Base-by-base conservation (phyloP, 306 rosid species). In the Ammopiptanthus mongolicus region DNA sequence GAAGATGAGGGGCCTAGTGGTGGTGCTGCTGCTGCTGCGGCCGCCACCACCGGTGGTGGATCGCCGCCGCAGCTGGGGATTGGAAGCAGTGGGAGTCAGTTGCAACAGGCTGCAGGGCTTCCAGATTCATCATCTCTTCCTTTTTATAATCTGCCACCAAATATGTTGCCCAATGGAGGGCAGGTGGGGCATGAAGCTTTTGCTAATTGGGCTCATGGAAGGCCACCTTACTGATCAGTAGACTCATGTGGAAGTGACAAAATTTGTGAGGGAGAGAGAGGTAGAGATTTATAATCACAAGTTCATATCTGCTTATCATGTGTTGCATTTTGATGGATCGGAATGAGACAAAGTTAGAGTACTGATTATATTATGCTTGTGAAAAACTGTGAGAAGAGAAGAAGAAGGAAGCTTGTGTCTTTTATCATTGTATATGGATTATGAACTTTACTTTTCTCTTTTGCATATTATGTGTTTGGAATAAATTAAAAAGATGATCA, bases 61-160 rank as follows among this genome's bases (percentile, higher is more conserved):
- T 76, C 84, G 0, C 34, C 84, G 2, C 84, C 97, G 0, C 90
- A 86, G 0, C 75, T 82, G 0, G 91, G 82, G 9, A 87, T 87
- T 1, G 90, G 89, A 25, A 72, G 82, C 62, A 69, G 80, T 33
- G 90, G 87, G 2, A 73, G 64, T 9, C 89, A 84, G 58, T 14
- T 91, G 84, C 92, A 76, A 3, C 37, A 60, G 0, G 90, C 84
- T n/a, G n/a, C n/a, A 9, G 76, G 80, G 46, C 29, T 91, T 52
- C 84, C 92, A 18, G 98, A 90, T 76, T 93, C 88, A 1, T 70
- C 94, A n/a, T 81, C 91, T 25, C 47, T 91, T 46, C 88, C 91
- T 42, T 78, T 83, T 68, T 91, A 88, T 65, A 86, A 90, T 75
- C 74, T 88, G 63, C 83, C 90, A 34, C 96, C 97, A 3, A 89